A percentile compares a stretch with the other conserved stretches of the same genome.
Evolutionary conservation across 345 rosid species (phyloP).

Genomic region (Eucalyptus pauciflora): DNA sequence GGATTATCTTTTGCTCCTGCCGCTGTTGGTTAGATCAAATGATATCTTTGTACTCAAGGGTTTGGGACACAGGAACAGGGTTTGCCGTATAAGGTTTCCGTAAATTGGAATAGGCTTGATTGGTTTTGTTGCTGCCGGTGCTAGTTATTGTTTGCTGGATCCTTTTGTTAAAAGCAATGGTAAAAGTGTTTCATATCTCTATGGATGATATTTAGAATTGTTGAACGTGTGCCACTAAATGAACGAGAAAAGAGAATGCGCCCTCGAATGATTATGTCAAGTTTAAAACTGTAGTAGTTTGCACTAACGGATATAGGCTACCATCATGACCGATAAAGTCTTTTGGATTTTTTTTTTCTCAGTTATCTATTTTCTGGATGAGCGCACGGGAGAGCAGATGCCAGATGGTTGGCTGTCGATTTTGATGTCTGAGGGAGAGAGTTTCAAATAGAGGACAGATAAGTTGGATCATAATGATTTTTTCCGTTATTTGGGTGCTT

Average conservation of each 20-base stretch:
- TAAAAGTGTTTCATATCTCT: background rate
- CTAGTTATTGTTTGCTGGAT: background rate
- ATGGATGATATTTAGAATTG: background rate
- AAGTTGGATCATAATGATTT: background rate
- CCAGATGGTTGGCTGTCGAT: no score
- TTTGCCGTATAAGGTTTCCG: background rate
- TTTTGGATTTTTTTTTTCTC: no score
- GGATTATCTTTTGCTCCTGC: background rate
- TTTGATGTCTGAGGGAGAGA: no score
- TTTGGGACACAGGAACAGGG: background rate
- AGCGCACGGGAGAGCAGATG: background rate
- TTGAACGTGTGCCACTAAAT: background rate
- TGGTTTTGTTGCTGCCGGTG: background rate
- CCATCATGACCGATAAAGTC: background rate
- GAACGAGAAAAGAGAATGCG: background rate
- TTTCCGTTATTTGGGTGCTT: background rate
- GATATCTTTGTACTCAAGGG: background rate
- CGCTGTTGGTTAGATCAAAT: background rate
- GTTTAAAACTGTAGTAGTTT: background rate
- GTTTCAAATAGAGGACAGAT: no score
- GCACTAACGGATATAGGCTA: background rate
- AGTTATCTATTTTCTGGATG: background rate
- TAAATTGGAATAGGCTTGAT: background rate
- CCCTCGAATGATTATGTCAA: background rate
- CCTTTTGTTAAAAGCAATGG: background rate